Evolutionary conservation across 1,284 basidiomycete genomes (phyloP), one percentile per base, ranked within the genome.

Genomic region (Trametes sp.): DNA sequence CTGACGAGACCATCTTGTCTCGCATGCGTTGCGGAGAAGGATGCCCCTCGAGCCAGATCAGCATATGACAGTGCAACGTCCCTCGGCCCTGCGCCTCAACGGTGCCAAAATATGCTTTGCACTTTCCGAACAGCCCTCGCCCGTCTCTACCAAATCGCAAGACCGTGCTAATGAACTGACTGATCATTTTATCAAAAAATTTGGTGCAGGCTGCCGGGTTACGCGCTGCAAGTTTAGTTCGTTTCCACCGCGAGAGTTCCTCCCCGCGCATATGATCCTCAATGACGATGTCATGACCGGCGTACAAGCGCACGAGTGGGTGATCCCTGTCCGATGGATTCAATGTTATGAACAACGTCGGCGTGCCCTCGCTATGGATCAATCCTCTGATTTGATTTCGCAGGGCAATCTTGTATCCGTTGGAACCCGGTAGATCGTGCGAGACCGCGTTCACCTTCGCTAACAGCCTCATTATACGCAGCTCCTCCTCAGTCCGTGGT

Each of bases 41-140:
- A 28, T 53, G 35, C 14, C 61, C 67, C 4, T 50, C 6, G 2
- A 70, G 1, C 69, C 67, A 70, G 1, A 70, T 54, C 4, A 70
- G 31, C 67, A 70, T 67, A 33, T 70, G 65, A 16, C 61, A 65
- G 31, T 70, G 69, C n/a, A 70, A 31, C 0, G 60, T 63, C 0
- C 66, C 63, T 29, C 62, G 23, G 2, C 60, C 65, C 41, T 70
- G 69, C 4, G 59, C 48, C 38, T 70, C 67, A 0, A 70, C 68
- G 0, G 63, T 68, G 0, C 62, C 68, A 23, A 60, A 70, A 46
- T 68, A 68, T 0, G 56, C 64, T 6, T 41, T 54, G 41, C 57
- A 58, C 2, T 49, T 49, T 4, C 66, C 68, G 36, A 68, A 63
- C 24, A 69, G 24, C 0, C 65, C 67, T 1, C 5, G 38, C 0